Conservation (phyloP, 257 asterid species). For the Gynochthodes officinalis region DNA sequence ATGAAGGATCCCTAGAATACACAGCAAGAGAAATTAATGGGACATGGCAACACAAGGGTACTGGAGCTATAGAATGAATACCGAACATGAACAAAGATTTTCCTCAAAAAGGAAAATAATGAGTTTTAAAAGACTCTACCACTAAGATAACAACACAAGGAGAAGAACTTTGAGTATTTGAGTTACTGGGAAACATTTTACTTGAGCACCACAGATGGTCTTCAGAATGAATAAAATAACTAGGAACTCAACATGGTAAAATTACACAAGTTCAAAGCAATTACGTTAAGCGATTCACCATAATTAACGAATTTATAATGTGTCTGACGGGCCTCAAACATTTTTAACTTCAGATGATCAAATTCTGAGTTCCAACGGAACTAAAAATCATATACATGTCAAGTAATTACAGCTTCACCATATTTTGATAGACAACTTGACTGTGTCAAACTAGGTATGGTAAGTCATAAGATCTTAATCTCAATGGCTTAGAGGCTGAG, state of each 20-base stretch:
- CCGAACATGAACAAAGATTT: neutral
- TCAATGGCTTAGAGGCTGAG: neutral
- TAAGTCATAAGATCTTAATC: neutral
- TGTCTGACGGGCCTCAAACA: neutral
- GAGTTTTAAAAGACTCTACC: too few relatives aligned
- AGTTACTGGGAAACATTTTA: neutral
- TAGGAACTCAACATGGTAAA: neutral
- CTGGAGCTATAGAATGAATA: neutral
- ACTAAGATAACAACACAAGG: neutral
- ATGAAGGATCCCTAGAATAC: neutral
- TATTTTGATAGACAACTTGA: neutral
- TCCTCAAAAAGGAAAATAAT: too few relatives aligned
- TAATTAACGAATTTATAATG: neutral
- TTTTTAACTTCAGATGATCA: neutral
- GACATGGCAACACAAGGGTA: neutral
- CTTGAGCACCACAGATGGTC: neutral
- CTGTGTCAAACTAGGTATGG: neutral
- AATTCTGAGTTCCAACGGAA: neutral
- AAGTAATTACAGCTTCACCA: neutral
- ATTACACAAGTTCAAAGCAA: neutral
- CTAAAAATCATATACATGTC: neutral
- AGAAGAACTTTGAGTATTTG: neutral
- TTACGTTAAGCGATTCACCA: neutral
- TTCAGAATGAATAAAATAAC: neutral
- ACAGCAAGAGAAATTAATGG: neutral